These are phyloP conservation scores for Carex littledalei DNA, from an alignment of 176 grass and related monocot genomes.

Conservation along the genomic window DNA sequence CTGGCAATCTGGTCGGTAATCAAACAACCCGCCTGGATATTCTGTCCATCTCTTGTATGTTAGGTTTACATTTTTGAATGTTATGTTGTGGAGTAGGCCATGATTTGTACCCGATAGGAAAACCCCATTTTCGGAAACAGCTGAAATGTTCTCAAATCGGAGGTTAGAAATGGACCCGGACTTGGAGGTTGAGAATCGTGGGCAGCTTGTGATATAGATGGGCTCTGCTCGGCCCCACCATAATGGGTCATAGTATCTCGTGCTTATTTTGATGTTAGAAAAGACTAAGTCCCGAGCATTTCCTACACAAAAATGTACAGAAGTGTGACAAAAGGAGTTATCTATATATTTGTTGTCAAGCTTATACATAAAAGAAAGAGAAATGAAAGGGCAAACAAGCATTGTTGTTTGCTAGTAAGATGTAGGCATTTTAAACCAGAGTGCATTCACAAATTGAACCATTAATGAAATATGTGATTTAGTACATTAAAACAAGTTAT, in stretches of 20 bases:
- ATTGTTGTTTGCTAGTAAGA: neutral
- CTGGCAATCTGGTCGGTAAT: conserved; percentile 70
- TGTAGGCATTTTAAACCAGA: neutral
- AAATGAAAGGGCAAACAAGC: neutral
- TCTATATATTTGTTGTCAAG: neutral
- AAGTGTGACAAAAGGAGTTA: neutral
- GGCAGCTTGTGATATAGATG: conserved; percentile 88
- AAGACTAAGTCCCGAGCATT: conserved; percentile 66
- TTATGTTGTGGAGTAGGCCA: conserved; percentile 48
- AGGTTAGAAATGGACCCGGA: conserved; percentile 74
- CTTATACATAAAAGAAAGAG: neutral
- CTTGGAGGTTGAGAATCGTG: conserved; percentile 43
- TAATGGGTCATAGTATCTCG: conserved; percentile 81
- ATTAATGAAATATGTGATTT: neutral
- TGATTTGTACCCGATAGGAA: conserved; percentile 63
- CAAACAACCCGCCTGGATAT: conserved; percentile 52
- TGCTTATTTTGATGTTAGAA: conserved; percentile 84
- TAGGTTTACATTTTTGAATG: conserved; percentile 61
- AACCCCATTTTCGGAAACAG: conserved; percentile 73
- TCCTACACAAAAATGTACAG: conserved; percentile 34
- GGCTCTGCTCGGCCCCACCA: conserved; percentile 97
- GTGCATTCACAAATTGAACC: neutral
- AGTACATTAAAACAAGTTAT: neutral
- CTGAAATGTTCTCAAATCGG: conserved; percentile 70
- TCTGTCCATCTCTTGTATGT: conserved; percentile 70